These are phyloP conservation scores for Malbranchea zuffiana DNA, from an alignment of 2,329 filamentous ascomycete species.

Conservation along the genomic window DNA sequence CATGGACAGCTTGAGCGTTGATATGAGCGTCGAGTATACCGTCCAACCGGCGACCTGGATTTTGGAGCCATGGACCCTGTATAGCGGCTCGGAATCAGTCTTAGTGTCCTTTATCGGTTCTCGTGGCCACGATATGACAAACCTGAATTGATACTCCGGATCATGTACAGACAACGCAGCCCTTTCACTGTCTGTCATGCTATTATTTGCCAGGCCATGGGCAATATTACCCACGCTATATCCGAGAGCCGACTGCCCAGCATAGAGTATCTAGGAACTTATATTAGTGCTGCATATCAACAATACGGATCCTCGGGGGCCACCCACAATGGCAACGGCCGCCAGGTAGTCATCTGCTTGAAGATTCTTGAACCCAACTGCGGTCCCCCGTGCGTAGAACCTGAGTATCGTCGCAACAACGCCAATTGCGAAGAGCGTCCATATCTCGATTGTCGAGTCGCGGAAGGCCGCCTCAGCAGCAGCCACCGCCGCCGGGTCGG, in stretches of 20 bases:
- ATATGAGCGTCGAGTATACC: slow-evolving; percentile 40
- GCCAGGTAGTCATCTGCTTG: slow-evolving; percentile 45
- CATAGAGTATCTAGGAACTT: slow-evolving; percentile 36
- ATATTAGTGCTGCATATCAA: slow-evolving; percentile 8
- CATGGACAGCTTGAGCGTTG: slow-evolving; percentile 43
- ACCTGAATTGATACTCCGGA: slow-evolving; percentile 34
- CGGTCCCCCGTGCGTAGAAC: slow-evolving; percentile 37
- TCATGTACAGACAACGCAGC: slow-evolving; percentile 31
- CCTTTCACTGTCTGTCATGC: slow-evolving; percentile 42
- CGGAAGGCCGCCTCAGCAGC: background rate
- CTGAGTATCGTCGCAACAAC: slow-evolving; percentile 24
- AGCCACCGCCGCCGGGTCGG: slow-evolving; percentile 4
- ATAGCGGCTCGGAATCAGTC: too few species aligned
- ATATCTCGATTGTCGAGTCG: slow-evolving; percentile 6
- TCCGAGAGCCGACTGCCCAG: slow-evolving; percentile 35
- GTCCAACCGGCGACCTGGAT: slow-evolving; percentile 44
- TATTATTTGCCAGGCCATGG: slow-evolving; percentile 40
- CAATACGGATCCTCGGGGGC: slow-evolving; percentile 4
- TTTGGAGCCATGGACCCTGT: slow-evolving; percentile 41
- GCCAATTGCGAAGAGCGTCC: slow-evolving; percentile 4
- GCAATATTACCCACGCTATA: slow-evolving; percentile 38
- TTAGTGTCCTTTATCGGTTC: too few species aligned
- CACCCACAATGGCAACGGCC: slow-evolving; percentile 16
- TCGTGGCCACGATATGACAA: background rate
- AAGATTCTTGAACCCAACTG: slow-evolving; percentile 19